Evolutionary conservation across 306 rosid genomes (phyloP).

Genomic region (Leucaena leucocephala): DNA sequence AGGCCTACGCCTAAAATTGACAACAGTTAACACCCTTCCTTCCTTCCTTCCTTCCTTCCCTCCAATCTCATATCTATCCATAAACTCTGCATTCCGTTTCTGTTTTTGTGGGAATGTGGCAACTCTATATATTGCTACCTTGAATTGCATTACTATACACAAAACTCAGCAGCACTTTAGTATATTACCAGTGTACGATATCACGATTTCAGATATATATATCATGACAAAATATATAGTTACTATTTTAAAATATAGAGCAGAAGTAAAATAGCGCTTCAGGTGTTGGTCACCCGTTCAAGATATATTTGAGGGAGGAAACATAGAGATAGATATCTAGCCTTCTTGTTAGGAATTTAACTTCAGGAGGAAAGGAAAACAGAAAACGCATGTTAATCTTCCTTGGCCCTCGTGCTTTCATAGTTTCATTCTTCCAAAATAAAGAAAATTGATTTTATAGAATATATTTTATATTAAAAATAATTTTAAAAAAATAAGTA

Average conservation of each 20-base stretch:
- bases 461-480: no score
- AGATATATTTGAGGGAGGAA: background rate
- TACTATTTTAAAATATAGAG: no score
- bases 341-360: background rate
- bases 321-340: background rate
- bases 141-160: background rate
- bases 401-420: background rate
- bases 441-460: no score
- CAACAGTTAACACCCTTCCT: constrained; percentile 4
- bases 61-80: no score
- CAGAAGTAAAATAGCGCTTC: background rate
- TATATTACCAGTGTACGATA: background rate
- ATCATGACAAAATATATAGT: background rate
- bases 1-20: constrained; percentile 12
- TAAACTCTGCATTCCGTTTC: background rate
- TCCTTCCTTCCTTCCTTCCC: background rate
- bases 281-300: background rate
- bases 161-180: background rate
- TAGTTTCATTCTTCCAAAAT: background rate
- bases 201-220: no score
- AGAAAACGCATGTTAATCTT: background rate
- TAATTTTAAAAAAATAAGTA: no score
- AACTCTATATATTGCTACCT: background rate
- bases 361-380: background rate
- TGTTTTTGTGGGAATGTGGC: background rate